Percentiles rank a stretch among this genome's conserved stretches.
Evolutionary conservation across 1,284 basidiomycete species (phyloP).

Genomic region (Rhodotorula sp.): DNA sequence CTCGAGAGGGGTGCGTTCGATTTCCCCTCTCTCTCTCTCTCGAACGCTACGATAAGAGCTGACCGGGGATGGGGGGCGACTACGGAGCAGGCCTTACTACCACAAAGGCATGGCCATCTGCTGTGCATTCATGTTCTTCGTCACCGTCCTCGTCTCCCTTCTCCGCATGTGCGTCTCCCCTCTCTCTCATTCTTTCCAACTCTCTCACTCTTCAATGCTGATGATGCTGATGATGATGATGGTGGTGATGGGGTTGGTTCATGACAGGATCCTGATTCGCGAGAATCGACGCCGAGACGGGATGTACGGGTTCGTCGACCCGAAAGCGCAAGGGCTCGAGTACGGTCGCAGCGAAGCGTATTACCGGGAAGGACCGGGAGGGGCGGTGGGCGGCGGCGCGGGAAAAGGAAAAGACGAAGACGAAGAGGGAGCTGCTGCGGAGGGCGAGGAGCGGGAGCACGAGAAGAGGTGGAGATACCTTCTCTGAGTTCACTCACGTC

Average conservation of each 20-base stretch:
- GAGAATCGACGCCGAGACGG: constrained; percentile 8
- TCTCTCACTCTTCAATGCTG: too few relatives aligned
- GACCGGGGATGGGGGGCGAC: too few relatives aligned
- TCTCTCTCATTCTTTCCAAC: too few relatives aligned
- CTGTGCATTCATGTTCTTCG: constrained; percentile 23
- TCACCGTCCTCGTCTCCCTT: not conserved
- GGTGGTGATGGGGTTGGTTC: too few relatives aligned
- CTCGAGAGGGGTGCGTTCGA: not conserved
- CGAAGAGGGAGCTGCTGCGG: not conserved
- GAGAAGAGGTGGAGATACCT: constrained; percentile 2
- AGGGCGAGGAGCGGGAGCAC: not conserved
- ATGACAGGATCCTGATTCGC: not conserved
- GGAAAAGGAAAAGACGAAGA: not conserved
- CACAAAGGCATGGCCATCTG: constrained; percentile 24
- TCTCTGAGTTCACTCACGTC: not conserved
- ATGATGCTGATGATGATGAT: too few relatives aligned
- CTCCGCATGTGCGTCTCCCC: constrained; percentile 6
- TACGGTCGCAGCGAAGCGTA: not conserved
- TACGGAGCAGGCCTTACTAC: constrained; percentile 21
- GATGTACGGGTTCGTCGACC: constrained; percentile 12
- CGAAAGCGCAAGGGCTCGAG: not conserved
- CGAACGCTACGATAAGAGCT: not conserved
- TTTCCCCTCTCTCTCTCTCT: not conserved
- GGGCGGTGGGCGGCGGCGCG: too few relatives aligned
- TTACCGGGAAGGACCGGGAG: not conserved